These are phyloP conservation scores for Leptographium galeiforme DNA, from an alignment of 2,329 filamentous ascomycete genomes.

Conservation along the genomic window DNA sequence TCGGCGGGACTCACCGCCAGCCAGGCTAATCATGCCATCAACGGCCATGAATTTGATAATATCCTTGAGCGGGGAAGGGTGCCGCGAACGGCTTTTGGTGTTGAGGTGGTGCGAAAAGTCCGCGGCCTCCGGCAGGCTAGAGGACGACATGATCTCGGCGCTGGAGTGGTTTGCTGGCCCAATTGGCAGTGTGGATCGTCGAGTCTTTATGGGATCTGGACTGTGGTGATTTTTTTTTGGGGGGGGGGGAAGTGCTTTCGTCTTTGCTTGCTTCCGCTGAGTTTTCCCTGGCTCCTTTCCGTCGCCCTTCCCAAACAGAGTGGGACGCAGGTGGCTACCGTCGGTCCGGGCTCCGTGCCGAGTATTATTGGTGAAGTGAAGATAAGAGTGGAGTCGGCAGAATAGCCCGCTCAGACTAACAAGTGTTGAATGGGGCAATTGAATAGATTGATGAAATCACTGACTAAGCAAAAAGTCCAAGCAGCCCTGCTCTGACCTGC, in stretches of 20 bases:
- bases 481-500: no score
- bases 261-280: not conserved
- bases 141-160: not conserved
- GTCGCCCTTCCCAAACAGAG: no score
- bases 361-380: not conserved
- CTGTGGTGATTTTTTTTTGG: no score
- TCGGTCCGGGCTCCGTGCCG: not conserved
- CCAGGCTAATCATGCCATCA: slow-evolving; percentile 21
- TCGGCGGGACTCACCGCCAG: slow-evolving; percentile 13
- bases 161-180: not conserved
- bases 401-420: not conserved
- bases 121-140: not conserved
- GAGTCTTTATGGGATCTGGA: no score
- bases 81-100: slow-evolving; percentile 15
- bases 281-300: not conserved
- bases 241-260: not conserved
- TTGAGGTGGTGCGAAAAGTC: slow-evolving; percentile 20
- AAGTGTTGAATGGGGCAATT: no score
- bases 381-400: not conserved
- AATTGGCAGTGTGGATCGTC: not conserved
- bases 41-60: slow-evolving; percentile 20
- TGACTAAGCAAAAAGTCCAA: no score
- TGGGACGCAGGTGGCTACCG: not conserved
- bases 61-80: slow-evolving; percentile 19
- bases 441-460: no score